Evolutionary conservation across 2,329 filamentous ascomycete species (phyloP).

Genomic region (Mollisia scopiformis): DNA sequence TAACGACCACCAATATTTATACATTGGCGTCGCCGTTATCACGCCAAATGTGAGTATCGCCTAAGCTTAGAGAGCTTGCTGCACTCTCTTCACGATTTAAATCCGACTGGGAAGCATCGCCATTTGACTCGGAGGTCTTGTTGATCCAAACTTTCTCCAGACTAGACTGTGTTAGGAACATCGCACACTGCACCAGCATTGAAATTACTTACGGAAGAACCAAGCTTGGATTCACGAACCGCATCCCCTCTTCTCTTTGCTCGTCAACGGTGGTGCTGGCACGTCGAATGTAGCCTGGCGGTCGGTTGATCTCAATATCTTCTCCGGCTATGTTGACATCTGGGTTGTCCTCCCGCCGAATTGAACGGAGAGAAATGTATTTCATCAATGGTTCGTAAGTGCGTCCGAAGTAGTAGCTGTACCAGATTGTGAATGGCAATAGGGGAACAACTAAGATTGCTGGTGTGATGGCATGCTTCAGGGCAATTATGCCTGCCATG

Average conservation of each 20-base stretch:
- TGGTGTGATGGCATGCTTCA: slow-evolving; percentile 72
- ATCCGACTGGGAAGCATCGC: slow-evolving; percentile 12
- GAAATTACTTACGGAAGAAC: slow-evolving; percentile 59
- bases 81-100: slow-evolving; percentile 39
- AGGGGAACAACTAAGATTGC: slow-evolving; percentile 77
- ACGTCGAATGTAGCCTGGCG: slow-evolving; percentile 29
- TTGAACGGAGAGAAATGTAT: slow-evolving; percentile 89
- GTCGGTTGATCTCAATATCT: slow-evolving; percentile 33
- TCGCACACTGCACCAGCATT: neutral
- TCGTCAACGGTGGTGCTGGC: slow-evolving; percentile 69
- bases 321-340: slow-evolving; percentile 47
- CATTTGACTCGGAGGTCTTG: slow-evolving; percentile 20
- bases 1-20: slow-evolving; percentile 19
- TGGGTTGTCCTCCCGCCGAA: slow-evolving; percentile 64
- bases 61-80: slow-evolving; percentile 49
- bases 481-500: slow-evolving; percentile 83
- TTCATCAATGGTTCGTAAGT: slow-evolving; percentile 88
- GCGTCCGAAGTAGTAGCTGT: slow-evolving; percentile 77
- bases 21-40: slow-evolving; percentile 40
- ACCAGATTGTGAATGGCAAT: slow-evolving; percentile 82
- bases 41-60: slow-evolving; percentile 55
- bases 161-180: slow-evolving; percentile 40
- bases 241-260: slow-evolving; percentile 67
- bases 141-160: slow-evolving; percentile 72
- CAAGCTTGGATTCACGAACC: slow-evolving; percentile 79